phyloP scores from a whole-genome alignment of 2,329 filamentous ascomycete species.

The Pezicula radicicola region DNA sequence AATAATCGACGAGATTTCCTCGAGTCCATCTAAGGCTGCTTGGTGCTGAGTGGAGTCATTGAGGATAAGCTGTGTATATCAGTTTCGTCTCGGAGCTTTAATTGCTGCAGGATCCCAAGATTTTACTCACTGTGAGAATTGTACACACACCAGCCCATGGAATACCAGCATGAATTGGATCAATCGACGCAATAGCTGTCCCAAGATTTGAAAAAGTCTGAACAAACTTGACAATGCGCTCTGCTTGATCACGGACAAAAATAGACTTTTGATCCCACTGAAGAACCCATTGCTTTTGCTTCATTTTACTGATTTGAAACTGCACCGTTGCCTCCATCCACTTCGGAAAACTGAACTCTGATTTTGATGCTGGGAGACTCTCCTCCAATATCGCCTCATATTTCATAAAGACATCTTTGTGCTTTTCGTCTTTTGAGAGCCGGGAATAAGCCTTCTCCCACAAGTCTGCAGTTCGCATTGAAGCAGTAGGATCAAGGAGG shows the following conservation, averaged over 20 bases:
- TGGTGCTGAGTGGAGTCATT: conserved; percentile 10
- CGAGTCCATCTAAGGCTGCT: conserved; percentile 3
- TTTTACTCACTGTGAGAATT: not conserved
- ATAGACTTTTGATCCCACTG: conserved; percentile 10
- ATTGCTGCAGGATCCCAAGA: too few relatives aligned
- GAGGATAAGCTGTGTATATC: conserved; percentile 4
- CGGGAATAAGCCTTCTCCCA: conserved; percentile 4
- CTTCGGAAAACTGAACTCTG: not conserved
- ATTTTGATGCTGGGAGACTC: not conserved
- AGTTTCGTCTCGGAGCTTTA: not conserved
- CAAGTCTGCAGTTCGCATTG: conserved; percentile 3
- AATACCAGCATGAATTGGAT: conserved; percentile 9
- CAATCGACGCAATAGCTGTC: conserved; percentile 7
- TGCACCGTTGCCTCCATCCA: conserved; percentile 2
- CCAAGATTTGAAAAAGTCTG: conserved; percentile 8
- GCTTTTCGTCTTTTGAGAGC: conserved; percentile 2
- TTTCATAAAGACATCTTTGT: conserved; percentile 2
- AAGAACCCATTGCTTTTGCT: conserved; percentile 10
- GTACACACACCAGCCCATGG: conserved; percentile 7
- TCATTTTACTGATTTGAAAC: conserved; percentile 5
- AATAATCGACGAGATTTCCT: conserved; percentile 8
- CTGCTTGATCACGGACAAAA: conserved; percentile 10
- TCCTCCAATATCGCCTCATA: conserved; percentile 4
- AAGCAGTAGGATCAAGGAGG: conserved; percentile 3
- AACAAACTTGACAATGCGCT: conserved; percentile 9